Conservation (phyloP, 202 grass and related monocot genomes). For the Zoysia matrella region DNA sequence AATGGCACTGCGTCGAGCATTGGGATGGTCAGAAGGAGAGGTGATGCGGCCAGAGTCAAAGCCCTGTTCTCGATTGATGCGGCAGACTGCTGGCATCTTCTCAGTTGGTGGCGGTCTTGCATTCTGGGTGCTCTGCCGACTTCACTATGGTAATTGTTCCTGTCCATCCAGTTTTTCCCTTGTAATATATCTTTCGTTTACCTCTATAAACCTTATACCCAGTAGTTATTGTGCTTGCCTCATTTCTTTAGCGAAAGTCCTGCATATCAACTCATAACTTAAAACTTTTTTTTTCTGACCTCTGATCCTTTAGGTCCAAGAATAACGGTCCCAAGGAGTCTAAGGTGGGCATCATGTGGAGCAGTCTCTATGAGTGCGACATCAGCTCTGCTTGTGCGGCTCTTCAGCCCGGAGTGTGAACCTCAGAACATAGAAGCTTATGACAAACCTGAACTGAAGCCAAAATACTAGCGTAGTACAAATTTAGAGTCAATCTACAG, state of each 20-base stretch:
- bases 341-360: slow-evolving; percentile 81
- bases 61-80: slow-evolving; percentile 75
- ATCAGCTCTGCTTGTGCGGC: slow-evolving; percentile 69
- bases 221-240: neutral
- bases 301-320: slow-evolving; percentile 53
- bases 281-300: neutral
- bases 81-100: slow-evolving; percentile 84
- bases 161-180: neutral
- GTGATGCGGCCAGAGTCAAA: slow-evolving; percentile 84
- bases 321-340: slow-evolving; percentile 75
- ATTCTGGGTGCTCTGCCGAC: slow-evolving; percentile 84
- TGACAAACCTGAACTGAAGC: slow-evolving; percentile 51
- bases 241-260: neutral
- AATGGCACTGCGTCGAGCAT: slow-evolving; percentile 60
- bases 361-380: slow-evolving; percentile 58
- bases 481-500: neutral
- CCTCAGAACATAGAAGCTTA: slow-evolving; percentile 87
- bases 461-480: slow-evolving; percentile 1
- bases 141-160: slow-evolving; percentile 72
- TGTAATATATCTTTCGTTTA: neutral
- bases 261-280: neutral
- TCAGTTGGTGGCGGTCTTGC: slow-evolving; percentile 60
- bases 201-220: neutral
- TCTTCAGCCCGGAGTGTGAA: slow-evolving; percentile 91
- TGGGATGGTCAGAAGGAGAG: slow-evolving; percentile 90